Evolutionary conservation across 2,329 filamentous ascomycete genomes (phyloP).

Genomic region (Xylaria sp.): DNA sequence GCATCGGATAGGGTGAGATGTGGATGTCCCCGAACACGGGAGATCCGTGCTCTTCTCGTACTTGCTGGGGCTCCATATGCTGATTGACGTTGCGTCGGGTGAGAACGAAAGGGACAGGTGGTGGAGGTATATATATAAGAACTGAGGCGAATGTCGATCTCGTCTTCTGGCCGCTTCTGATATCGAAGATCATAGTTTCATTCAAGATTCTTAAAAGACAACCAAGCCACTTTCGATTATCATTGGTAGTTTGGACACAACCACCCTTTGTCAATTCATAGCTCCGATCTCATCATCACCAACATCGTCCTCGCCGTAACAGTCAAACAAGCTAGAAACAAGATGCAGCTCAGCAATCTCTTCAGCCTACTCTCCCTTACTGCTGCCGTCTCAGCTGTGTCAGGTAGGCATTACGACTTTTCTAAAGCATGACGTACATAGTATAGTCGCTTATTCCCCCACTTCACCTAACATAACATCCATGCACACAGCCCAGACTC

Average conservation of each 20-base stretch:
- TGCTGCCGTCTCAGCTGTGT: conserved; percentile 45
- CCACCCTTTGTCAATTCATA: background rate
- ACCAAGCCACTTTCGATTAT: background rate
- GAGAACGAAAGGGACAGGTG: background rate
- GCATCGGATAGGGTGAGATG: background rate
- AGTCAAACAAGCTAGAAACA: conserved; percentile 24
- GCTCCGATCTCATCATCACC: background rate
- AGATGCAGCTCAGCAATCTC: conserved; percentile 50
- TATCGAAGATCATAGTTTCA: conserved; percentile 13
- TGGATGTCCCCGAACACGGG: conserved; percentile 14
- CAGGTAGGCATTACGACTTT: conserved; percentile 38
- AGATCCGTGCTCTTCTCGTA: conserved; percentile 19
- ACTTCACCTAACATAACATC: background rate
- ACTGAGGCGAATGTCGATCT: background rate
- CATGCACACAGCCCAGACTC: background rate
- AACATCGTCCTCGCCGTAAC: background rate
- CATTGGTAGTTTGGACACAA: background rate
- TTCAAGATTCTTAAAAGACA: background rate
- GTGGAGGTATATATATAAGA: conserved; percentile 24
- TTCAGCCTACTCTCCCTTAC: conserved; percentile 47
- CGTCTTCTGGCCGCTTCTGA: conserved; percentile 1
- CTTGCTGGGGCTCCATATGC: background rate
- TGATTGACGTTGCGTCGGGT: background rate
- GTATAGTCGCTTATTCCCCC: background rate
- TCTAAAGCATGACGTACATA: background rate